Evolutionary conservation across 2,329 filamentous ascomycete species (phyloP).

Genomic region (Talaromyces sp.): DNA sequence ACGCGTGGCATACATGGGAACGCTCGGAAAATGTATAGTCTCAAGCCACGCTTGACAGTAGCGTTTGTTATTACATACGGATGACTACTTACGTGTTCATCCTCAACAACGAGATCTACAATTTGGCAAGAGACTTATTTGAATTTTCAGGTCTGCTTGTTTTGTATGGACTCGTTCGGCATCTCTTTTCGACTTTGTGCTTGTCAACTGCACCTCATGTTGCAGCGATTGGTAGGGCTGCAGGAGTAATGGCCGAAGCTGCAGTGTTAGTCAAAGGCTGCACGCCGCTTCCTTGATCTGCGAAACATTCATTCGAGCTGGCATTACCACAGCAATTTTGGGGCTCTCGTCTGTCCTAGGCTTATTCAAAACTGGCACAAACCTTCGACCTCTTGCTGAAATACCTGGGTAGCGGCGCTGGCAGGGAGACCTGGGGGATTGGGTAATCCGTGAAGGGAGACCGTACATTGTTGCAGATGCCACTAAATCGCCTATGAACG

Average conservation of each 20-base stretch:
- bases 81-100: neutral
- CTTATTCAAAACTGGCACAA: constrained; percentile 7
- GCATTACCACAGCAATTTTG: neutral
- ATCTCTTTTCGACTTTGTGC: neutral
- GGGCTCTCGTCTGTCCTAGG: constrained; percentile 1
- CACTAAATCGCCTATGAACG: neutral
- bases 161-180: neutral
- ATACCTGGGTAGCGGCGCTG: neutral
- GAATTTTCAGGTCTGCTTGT: no score
- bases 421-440: neutral
- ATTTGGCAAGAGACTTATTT: no score
- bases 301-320: constrained; percentile 10
- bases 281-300: neutral
- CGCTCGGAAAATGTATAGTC: neutral
- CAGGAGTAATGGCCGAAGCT: neutral
- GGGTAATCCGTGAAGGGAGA: neutral
- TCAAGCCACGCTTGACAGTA: neutral
- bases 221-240: neutral
- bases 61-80: no score
- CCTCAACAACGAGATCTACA: neutral
- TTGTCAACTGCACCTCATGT: neutral
- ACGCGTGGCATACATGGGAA: neutral
- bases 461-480: neutral
- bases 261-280: neutral
- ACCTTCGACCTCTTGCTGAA: neutral